These are phyloP conservation scores for Aquilaria malaccensis DNA, from an alignment of 345 rosid species.

Conservation along the genomic window DNA sequence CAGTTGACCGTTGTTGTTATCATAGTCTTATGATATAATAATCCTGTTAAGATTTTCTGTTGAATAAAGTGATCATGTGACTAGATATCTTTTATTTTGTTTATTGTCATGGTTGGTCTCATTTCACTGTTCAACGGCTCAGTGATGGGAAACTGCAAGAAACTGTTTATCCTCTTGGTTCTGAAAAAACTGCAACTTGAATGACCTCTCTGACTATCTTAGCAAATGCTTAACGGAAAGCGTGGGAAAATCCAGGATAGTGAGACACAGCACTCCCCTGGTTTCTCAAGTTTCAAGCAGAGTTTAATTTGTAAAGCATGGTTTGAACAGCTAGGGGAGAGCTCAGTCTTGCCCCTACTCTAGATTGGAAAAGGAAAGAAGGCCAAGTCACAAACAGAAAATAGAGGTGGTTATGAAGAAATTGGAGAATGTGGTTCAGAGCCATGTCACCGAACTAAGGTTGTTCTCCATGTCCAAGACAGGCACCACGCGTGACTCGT, in stretches of 20 bases:
- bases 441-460: constrained; percentile 18
- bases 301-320: not conserved
- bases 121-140: not conserved
- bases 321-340: constrained; percentile 2
- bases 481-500: constrained; percentile 27
- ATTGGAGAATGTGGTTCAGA: constrained; percentile 21
- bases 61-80: not conserved
- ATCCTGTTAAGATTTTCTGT: not conserved
- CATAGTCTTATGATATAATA: not conserved
- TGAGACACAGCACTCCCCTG: not conserved
- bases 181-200: not conserved
- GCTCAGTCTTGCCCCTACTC: not conserved
- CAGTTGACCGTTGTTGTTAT: not conserved
- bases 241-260: not conserved
- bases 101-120: not conserved
- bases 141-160: constrained; percentile 1
- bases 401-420: constrained; percentile 13
- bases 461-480: constrained; percentile 32
- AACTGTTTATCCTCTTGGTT: not conserved
- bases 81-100: not conserved
- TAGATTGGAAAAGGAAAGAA: not conserved
- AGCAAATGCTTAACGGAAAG: not conserved
- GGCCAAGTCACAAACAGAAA: constrained; percentile 5
- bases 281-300: not conserved
- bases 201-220: not conserved